Evolutionary conservation across 306 rosid genomes (phyloP).

Genomic region (Argentina anserina): DNA sequence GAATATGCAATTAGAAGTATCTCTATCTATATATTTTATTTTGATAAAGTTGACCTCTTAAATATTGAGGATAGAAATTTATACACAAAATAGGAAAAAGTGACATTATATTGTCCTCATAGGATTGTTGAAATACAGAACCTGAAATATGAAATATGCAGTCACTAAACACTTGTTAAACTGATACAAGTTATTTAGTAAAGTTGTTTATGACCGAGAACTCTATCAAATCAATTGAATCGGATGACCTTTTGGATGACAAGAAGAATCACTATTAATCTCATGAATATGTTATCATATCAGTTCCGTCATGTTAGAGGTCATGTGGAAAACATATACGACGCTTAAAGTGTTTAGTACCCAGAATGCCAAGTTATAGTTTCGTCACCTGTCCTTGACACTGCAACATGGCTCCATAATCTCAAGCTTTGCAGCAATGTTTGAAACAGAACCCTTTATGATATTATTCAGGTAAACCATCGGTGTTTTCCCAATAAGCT

Average conservation of each 20-base stretch:
- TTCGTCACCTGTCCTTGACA: conserved; percentile 89
- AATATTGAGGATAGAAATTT: neutral
- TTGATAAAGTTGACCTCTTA: neutral
- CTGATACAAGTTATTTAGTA: neutral
- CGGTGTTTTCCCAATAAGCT: conserved; percentile 96
- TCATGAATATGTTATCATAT: neutral
- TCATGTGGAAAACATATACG: neutral
- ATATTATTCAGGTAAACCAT: conserved; percentile 91
- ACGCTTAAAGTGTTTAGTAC: neutral
- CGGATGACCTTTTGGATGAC: neutral
- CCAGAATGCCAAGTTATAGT: conserved; percentile 6
- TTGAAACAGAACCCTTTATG: conserved; percentile 77
- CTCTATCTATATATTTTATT: neutral
- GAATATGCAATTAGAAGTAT: neutral
- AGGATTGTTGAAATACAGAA: neutral
- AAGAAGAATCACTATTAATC: neutral
- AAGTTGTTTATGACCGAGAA: neutral
- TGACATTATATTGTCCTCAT: neutral
- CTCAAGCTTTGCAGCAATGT: conserved; percentile 97
- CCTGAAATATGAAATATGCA: neutral
- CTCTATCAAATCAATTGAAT: neutral
- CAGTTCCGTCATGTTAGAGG: neutral
- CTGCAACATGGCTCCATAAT: conserved; percentile 99
- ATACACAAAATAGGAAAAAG: neutral
- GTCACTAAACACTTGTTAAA: neutral